Evolutionary conservation across 805 yeast species (phyloP).

Genomic region (Saccharomyces paradoxus): DNA sequence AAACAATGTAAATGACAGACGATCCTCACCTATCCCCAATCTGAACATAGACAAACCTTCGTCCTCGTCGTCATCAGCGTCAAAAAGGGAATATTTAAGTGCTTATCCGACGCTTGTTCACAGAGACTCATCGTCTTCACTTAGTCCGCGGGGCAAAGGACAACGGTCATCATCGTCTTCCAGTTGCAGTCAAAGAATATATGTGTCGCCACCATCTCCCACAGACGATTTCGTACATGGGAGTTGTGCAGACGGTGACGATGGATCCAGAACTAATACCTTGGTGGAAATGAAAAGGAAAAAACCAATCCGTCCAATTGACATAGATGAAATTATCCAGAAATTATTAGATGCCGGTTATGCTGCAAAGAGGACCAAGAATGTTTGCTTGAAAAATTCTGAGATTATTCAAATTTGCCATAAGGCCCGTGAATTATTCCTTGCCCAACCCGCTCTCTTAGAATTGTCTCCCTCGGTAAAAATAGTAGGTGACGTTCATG

Average conservation of each 20-base stretch:
- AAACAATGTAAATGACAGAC: background rate
- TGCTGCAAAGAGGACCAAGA: conserved; percentile 83
- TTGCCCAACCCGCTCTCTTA: conserved; percentile 80
- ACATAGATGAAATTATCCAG: conserved; percentile 83
- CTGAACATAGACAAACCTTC: background rate
- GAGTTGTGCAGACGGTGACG: background rate
- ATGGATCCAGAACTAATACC: background rate
- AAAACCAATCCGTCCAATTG: conserved; percentile 29
- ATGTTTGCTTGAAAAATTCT: conserved; percentile 73
- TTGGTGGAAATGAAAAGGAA: conserved; percentile 9
- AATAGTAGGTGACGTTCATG: conserved; percentile 89
- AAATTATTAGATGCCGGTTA: conserved; percentile 89
- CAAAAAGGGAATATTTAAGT: background rate
- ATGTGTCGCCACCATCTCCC: background rate
- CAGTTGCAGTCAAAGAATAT: background rate
- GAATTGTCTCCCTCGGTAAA: conserved; percentile 78
- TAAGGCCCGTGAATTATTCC: conserved; percentile 77
- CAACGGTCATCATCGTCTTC: background rate
- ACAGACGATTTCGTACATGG: background rate
- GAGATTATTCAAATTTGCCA: conserved; percentile 83
- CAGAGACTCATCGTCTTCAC: background rate
- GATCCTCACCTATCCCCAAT: background rate
- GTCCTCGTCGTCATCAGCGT: background rate
- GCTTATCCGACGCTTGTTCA: background rate
- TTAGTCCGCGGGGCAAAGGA: background rate